phyloP scores from a whole-genome alignment of 805 yeast genomes.

The Yamadazyma insecticola region DNA sequence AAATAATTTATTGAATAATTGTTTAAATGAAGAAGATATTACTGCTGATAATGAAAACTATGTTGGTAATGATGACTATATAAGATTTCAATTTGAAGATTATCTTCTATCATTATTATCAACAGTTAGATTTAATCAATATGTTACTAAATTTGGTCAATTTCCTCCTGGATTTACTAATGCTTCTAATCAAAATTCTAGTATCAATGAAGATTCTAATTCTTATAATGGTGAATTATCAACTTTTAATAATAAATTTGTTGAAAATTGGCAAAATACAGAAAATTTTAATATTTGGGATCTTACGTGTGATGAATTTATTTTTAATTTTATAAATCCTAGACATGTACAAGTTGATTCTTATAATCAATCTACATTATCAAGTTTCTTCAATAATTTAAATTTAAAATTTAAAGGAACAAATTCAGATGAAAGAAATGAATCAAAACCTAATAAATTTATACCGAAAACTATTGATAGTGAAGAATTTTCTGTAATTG shows the following conservation, averaged over 20 bases:
- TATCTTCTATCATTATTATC: constrained; percentile 75
- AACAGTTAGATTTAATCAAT: constrained; percentile 64
- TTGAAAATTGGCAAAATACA: constrained; percentile 29
- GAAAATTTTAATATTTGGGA: constrained; percentile 39
- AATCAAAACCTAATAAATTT: constrained; percentile 18
- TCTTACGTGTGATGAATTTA: constrained; percentile 37
- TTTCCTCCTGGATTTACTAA: constrained; percentile 39
- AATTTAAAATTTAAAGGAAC: constrained; percentile 8
- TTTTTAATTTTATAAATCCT: constrained; percentile 40
- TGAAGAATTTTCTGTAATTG: background rate
- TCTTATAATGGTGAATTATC: constrained; percentile 23
- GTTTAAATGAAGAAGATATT: constrained; percentile 34
- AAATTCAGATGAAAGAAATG: constrained; percentile 10
- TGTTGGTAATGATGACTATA: constrained; percentile 67
- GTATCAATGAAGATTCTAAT: constrained; percentile 12
- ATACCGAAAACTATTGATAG: constrained; percentile 4
- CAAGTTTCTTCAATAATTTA: constrained; percentile 23
- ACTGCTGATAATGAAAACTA: constrained; percentile 28
- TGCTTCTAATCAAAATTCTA: constrained; percentile 4
- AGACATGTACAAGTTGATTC: constrained; percentile 24
- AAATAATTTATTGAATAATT: constrained; percentile 49
- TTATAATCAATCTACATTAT: constrained; percentile 11
- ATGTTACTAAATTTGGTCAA: constrained; percentile 34
- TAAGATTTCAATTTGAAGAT: constrained; percentile 85
- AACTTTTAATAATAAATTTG: constrained; percentile 28